These are phyloP conservation scores for Penicillium odoratum DNA, from an alignment of 495 filamentous ascomycete genomes.

Conservation along the genomic window DNA sequence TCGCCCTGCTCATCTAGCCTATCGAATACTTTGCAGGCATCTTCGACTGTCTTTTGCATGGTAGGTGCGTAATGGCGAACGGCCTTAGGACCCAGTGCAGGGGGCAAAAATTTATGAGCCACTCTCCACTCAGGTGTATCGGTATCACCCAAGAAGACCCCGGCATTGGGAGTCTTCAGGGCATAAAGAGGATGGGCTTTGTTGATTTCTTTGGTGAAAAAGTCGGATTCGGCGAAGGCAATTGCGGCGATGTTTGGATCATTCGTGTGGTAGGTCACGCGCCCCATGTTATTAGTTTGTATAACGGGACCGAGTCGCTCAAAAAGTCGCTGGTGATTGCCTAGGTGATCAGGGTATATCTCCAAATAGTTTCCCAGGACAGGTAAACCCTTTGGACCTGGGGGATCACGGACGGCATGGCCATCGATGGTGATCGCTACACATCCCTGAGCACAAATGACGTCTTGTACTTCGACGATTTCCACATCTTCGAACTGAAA, in stretches of 20 bases:
- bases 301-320: constrained; percentile 51
- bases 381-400: constrained; percentile 49
- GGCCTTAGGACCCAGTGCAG: constrained; percentile 53
- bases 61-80: constrained; percentile 53
- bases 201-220: constrained; percentile 54
- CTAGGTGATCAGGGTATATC: constrained; percentile 56
- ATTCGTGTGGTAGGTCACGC: constrained; percentile 48
- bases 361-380: constrained; percentile 53
- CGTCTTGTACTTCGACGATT: constrained; percentile 25
- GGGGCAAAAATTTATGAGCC: constrained; percentile 57
- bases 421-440: constrained; percentile 40
- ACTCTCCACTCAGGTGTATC: constrained; percentile 44
- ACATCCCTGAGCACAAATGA: constrained; percentile 24
- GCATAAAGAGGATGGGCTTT: constrained; percentile 46
- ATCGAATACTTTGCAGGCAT: constrained; percentile 51
- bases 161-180: constrained; percentile 41
- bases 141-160: constrained; percentile 53
- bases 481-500: constrained; percentile 32
- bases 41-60: constrained; percentile 47
- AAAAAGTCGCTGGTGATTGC: constrained; percentile 57
- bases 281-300: constrained; percentile 55
- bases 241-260: constrained; percentile 41
- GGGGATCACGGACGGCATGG: constrained; percentile 37
- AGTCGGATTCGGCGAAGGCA: constrained; percentile 45
- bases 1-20: constrained; percentile 44